Percentiles rank a stretch among this genome's conserved stretches.
Evolutionary conservation across 106 monocot genomes (phyloP).

Genomic region (Ottelia alismoides): DNA sequence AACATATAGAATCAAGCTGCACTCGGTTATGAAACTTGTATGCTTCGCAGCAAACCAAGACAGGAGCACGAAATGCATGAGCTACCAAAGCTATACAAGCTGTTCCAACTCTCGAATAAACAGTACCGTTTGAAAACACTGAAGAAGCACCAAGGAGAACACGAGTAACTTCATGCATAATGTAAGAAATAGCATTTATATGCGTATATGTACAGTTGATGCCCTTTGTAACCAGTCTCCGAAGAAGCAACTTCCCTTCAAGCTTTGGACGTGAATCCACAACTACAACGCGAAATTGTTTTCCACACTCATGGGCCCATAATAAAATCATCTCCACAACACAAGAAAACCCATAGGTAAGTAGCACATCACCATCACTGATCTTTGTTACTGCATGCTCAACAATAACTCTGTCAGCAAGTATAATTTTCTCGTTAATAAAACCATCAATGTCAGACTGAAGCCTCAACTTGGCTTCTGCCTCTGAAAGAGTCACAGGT

Average conservation of each 20-base stretch:
- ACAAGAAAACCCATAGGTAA: conserved; percentile 75
- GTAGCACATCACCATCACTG: conserved; percentile 83
- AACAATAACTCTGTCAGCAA: conserved; percentile 86
- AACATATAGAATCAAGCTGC: conserved; percentile 97
- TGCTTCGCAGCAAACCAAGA: conserved; percentile 92
- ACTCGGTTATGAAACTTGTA: conserved; percentile 98
- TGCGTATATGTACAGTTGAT: conserved; percentile 87
- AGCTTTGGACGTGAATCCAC: conserved; percentile 95
- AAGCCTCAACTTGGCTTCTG: conserved; percentile 64
- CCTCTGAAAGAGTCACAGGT: conserved; percentile 51
- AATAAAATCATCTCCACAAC: conserved; percentile 85
- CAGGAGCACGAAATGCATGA: conserved; percentile 82
- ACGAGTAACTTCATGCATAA: conserved; percentile 94
- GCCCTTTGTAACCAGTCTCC: conserved; percentile 63
- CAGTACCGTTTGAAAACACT: conserved; percentile 89
- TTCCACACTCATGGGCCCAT: conserved; percentile 62
- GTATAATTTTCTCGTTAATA: conserved; percentile 85
- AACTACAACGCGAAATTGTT: conserved; percentile 70
- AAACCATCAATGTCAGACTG: conserved; percentile 81
- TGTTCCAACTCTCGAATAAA: conserved; percentile 87
- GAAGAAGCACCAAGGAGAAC: conserved; percentile 91
- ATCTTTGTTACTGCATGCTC: conserved; percentile 84
- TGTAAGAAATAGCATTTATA: conserved; percentile 88
- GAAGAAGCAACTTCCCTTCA: conserved; percentile 70
- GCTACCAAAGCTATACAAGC: conserved; percentile 98